A percentile compares a stretch with the other conserved stretches of the same genome.
Evolutionary conservation across 768 basidiomycete species (phyloP).

Genomic region (Lactarius deliciosus): DNA sequence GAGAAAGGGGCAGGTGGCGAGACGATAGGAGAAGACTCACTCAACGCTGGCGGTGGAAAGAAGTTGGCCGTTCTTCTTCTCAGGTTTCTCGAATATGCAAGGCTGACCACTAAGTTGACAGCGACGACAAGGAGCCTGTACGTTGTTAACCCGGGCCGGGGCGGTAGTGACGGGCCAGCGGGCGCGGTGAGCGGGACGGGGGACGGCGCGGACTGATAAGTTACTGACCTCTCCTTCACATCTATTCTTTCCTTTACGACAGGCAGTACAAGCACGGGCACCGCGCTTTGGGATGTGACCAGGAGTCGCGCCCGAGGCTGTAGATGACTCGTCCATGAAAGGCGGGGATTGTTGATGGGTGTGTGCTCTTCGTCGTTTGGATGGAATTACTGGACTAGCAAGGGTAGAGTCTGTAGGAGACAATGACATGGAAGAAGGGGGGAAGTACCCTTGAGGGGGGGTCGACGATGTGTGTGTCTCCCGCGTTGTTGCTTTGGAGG

Average conservation of each 20-base stretch:
- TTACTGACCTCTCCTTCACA: conserved; percentile 84
- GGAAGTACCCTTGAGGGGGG: conserved; percentile 18
- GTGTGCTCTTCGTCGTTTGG: conserved; percentile 52
- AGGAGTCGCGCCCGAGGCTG: conserved; percentile 34
- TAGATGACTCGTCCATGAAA: conserved; percentile 34
- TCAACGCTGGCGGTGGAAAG: conserved; percentile 68
- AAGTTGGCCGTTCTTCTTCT: conserved; percentile 71
- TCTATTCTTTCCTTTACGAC: conserved; percentile 89
- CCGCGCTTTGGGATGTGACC: conserved; percentile 86
- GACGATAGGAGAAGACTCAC: conserved; percentile 46
- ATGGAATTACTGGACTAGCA: conserved; percentile 52
- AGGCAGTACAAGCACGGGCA: conserved; percentile 85
- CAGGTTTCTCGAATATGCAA: conserved; percentile 89
- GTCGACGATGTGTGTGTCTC: conserved; percentile 14
- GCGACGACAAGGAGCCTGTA: conserved; percentile 85
- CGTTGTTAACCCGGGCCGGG: conserved; percentile 47
- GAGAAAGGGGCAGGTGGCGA: conserved; percentile 13
- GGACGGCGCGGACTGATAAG: conserved; percentile 29
- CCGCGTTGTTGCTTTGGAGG: not conserved
- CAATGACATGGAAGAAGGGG: conserved; percentile 54
- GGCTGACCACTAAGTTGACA: conserved; percentile 79
- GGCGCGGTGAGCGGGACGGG: conserved; percentile 47
- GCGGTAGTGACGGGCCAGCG: conserved; percentile 68
- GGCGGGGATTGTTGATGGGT: conserved; percentile 28
- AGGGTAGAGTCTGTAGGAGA: conserved; percentile 59